Conservation (phyloP, 371 early-diverging fungal species). For the Mortierella polycephala region DNA sequence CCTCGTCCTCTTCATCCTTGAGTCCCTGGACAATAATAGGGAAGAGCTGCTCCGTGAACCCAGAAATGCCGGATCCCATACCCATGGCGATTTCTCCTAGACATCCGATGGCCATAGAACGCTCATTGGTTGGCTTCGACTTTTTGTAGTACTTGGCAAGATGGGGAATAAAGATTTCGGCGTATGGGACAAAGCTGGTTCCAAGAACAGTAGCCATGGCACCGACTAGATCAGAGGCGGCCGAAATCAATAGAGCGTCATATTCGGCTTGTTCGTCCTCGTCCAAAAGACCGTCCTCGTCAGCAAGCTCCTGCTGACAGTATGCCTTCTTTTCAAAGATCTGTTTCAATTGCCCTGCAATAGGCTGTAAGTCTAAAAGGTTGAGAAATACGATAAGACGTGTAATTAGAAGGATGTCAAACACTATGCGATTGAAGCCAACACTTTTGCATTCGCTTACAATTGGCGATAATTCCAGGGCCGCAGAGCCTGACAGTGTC, state of each 20-base stretch:
- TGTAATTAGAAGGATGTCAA: background rate
- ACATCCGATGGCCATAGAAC: conserved; percentile 91
- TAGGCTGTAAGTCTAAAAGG: conserved; percentile 63
- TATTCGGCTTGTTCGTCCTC: conserved; percentile 89
- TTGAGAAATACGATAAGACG: background rate
- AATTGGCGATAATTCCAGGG: conserved; percentile 77
- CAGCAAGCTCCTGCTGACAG: conserved; percentile 85
- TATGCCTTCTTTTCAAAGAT: conserved; percentile 84
- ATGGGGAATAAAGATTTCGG: conserved; percentile 82
- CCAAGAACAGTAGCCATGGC: conserved; percentile 81
- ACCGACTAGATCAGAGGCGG: conserved; percentile 87
- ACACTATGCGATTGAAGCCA: background rate
- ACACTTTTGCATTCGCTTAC: conserved; percentile 54
- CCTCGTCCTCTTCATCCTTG: conserved; percentile 82
- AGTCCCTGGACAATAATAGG: conserved; percentile 76
- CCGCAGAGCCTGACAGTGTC: conserved; percentile 80
- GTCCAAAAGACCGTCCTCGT: conserved; percentile 73
- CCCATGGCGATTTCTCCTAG: conserved; percentile 86
- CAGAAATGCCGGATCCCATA: conserved; percentile 77
- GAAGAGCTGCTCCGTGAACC: conserved; percentile 76
- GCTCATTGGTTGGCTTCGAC: conserved; percentile 76
- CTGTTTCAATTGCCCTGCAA: conserved; percentile 68
- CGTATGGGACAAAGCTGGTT: conserved; percentile 75
- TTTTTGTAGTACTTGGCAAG: conserved; percentile 86
- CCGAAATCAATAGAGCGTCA: conserved; percentile 82